These are phyloP conservation scores for Suillus bovinus DNA, from an alignment of 768 basidiomycete genomes.

Conservation along the genomic window DNA sequence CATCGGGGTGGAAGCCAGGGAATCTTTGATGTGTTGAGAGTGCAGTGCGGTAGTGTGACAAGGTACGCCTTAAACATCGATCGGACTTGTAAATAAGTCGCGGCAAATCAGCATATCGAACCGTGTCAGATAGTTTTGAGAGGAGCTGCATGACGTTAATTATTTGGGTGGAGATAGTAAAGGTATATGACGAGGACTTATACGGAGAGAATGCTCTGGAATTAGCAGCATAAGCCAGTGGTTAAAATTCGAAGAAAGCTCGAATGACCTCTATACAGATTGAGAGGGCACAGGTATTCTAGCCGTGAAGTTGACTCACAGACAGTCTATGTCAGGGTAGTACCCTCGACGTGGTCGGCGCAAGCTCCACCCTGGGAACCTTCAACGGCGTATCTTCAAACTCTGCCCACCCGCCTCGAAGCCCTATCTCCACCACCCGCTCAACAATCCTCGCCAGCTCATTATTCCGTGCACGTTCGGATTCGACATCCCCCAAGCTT, in stretches of 20 bases:
- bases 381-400: slow-evolving; percentile 60
- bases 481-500: slow-evolving; percentile 36
- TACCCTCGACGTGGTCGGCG: slow-evolving; percentile 15
- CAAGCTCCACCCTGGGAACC: slow-evolving; percentile 42
- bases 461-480: slow-evolving; percentile 46
- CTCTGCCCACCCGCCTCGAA: slow-evolving; percentile 64
- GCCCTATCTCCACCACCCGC: slow-evolving; percentile 66
- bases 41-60: too few species aligned
- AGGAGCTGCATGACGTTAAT: neutral
- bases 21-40: too few species aligned
- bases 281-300: neutral
- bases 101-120: too few species aligned
- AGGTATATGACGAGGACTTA: neutral
- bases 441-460: slow-evolving; percentile 67
- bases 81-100: too few species aligned
- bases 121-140: neutral
- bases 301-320: neutral
- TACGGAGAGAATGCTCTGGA: too few species aligned
- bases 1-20: too few species aligned
- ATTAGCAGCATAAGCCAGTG: neutral
- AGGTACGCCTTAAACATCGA: too few species aligned
- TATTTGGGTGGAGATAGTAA: neutral
- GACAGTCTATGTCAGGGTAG: neutral
- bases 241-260: neutral
- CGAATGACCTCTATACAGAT: neutral